A percentile compares a stretch with the other conserved stretches of the same genome.
Evolutionary conservation across 805 yeast species (phyloP).

Genomic region (Spathaspora hagerdaliae): DNA sequence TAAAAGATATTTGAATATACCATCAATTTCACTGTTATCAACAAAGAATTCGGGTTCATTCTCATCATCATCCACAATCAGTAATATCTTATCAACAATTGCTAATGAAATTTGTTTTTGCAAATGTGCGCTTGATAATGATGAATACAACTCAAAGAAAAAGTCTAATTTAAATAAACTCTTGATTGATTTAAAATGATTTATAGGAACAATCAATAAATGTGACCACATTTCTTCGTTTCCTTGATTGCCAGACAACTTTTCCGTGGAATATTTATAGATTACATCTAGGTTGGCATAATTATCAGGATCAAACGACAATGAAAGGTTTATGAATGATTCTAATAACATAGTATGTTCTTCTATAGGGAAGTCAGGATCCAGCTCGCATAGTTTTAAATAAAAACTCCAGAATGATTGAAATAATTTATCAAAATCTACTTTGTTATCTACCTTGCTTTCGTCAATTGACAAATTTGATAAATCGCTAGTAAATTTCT

Average conservation of each 20-base stretch:
- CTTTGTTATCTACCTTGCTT: conserved; percentile 5
- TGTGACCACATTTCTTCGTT: conserved; percentile 40
- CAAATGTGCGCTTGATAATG: conserved; percentile 45
- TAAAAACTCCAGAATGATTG: conserved; percentile 65
- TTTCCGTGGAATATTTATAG: conserved; percentile 52
- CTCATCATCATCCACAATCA: conserved; percentile 9
- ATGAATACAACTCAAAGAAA: conserved; percentile 49
- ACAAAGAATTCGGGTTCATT: conserved; percentile 15
- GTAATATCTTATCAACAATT: conserved; percentile 56
- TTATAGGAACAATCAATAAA: conserved; percentile 48
- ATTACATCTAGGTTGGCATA: conserved; percentile 58
- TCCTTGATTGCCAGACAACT: conserved; percentile 15
- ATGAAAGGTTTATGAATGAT: conserved; percentile 59
- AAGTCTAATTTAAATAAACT: conserved; percentile 43
- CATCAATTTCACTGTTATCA: conserved; percentile 48
- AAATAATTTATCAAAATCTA: conserved; percentile 40
- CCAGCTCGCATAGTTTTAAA: conserved; percentile 46
- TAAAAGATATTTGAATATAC: conserved; percentile 54
- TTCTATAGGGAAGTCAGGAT: conserved; percentile 63
- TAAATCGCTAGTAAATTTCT: conserved; percentile 19
- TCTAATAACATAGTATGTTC: conserved; percentile 64
- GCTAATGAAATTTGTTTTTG: conserved; percentile 58
- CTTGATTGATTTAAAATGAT: conserved; percentile 36
- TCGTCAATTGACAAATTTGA: conserved; percentile 3
- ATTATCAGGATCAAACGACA: conserved; percentile 63